phyloP scores from a whole-genome alignment of 495 filamentous ascomycete species.

The Evansstolkia leycettana region DNA sequence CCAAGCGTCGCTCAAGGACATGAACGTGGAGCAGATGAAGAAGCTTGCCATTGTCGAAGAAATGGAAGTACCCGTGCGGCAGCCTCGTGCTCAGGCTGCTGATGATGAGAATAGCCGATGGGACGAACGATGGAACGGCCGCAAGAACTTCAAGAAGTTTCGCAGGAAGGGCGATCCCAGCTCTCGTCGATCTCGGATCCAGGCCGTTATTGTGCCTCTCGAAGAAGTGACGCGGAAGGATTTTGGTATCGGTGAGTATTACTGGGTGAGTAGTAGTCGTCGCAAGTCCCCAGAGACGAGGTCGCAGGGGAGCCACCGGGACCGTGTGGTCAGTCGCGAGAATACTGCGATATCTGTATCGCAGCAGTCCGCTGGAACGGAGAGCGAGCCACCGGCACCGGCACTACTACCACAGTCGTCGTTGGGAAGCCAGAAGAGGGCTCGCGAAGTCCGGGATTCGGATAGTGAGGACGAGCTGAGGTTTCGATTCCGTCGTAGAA shows the following conservation, averaged over 20 bases:
- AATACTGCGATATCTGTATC: constrained; percentile 3
- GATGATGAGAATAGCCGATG: constrained; percentile 50
- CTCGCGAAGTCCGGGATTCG: constrained; percentile 21
- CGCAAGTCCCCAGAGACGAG: constrained; percentile 12
- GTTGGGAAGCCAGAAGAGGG: constrained; percentile 26
- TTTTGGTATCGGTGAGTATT: constrained; percentile 75
- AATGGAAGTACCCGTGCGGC: constrained; percentile 46
- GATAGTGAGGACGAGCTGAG: constrained; percentile 42
- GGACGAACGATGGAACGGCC: constrained; percentile 88
- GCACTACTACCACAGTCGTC: constrained; percentile 2
- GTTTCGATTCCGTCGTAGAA: constrained; percentile 47
- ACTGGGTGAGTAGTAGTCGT: constrained; percentile 48
- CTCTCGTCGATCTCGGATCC: constrained; percentile 30
- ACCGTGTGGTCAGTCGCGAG: constrained; percentile 6
- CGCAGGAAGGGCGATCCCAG: constrained; percentile 42
- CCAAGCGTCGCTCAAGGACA: constrained; percentile 37
- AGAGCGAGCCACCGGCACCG: constrained; percentile 1
- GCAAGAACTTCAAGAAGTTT: constrained; percentile 95
- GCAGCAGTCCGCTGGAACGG: constrained; percentile 3
- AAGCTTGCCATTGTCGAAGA: constrained; percentile 70
- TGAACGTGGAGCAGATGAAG: constrained; percentile 60
- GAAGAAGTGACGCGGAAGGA: constrained; percentile 70
- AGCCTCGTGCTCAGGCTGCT: constrained; percentile 3
- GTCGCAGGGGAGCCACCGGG: constrained; percentile 8
- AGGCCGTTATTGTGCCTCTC: constrained; percentile 60